phyloP scores from a whole-genome alignment of 1,284 basidiomycete genomes.

The Cryptococcus sp. region DNA sequence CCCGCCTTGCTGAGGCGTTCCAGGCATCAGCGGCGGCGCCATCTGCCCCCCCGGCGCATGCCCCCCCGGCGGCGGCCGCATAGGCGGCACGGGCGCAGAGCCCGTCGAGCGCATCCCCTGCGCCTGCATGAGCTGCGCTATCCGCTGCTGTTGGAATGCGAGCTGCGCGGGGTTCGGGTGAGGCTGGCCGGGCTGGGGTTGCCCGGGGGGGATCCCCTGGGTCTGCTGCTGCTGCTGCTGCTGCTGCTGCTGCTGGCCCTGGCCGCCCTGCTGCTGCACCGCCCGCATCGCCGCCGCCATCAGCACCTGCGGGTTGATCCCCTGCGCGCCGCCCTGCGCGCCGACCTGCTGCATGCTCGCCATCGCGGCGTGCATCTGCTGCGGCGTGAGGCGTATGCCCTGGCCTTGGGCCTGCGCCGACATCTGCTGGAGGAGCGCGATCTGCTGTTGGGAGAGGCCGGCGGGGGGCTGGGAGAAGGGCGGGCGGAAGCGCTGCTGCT shows the following conservation, averaged over 20 bases:
- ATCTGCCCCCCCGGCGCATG: slow-evolving; percentile 9
- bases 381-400: slow-evolving; percentile 20
- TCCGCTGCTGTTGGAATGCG: slow-evolving; percentile 18
- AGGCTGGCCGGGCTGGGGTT: slow-evolving; percentile 10
- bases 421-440: slow-evolving; percentile 19
- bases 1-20: slow-evolving; percentile 8
- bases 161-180: slow-evolving; percentile 17
- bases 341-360: slow-evolving; percentile 16
- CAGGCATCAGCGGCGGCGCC: slow-evolving; percentile 26
- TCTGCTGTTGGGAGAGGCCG: slow-evolving; percentile 18
- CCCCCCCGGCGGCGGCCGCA: slow-evolving; percentile 14
- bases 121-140: slow-evolving; percentile 17
- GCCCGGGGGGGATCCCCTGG: slow-evolving; percentile 27
- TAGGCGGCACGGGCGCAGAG: slow-evolving; percentile 24
- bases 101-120: slow-evolving; percentile 11
- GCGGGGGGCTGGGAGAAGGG: slow-evolving; percentile 7
- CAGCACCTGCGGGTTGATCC: slow-evolving; percentile 16
- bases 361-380: slow-evolving; percentile 36
- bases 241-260: slow-evolving; percentile 26
- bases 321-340: slow-evolving; percentile 10
- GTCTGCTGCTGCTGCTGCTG: slow-evolving; percentile 24
- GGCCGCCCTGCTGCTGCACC: slow-evolving; percentile 15
- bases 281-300: slow-evolving; percentile 17
- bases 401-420: slow-evolving; percentile 10
- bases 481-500: slow-evolving; percentile 12